A percentile compares a stretch with the other conserved stretches of the same genome.
Evolutionary conservation across 139 green algal genomes (phyloP).

Genomic region (Tetratostichococcus sp.): DNA sequence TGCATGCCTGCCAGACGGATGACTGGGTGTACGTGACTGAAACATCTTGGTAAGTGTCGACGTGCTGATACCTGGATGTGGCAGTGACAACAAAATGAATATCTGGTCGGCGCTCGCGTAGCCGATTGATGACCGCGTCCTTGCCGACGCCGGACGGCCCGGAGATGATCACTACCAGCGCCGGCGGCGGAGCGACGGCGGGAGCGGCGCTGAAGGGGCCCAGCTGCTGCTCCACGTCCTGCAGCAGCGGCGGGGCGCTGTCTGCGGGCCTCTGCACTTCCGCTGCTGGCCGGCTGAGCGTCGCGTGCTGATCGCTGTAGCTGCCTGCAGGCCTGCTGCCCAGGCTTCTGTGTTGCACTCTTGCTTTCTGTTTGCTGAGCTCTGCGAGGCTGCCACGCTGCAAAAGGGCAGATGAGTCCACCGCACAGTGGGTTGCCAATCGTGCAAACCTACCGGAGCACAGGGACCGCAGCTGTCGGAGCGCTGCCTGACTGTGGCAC

Average conservation of each 20-base stretch:
- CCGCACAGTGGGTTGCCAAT: background rate
- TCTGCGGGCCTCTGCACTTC: background rate
- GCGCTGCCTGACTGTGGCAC: background rate
- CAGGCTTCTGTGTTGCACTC: background rate
- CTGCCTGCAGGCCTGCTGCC: background rate
- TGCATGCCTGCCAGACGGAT: too few relatives aligned
- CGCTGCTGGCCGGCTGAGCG: background rate
- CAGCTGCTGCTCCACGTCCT: background rate
- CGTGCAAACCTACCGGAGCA: background rate
- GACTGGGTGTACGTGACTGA: too few relatives aligned
- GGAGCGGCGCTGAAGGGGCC: background rate
- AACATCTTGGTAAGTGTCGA: too few relatives aligned
- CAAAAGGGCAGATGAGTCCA: background rate
- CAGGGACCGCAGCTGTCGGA: background rate
- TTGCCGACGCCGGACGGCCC: conserved; percentile 94
- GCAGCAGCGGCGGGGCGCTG: background rate
- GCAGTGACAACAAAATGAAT: conserved; percentile 95
- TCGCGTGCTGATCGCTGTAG: background rate
- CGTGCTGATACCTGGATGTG: conserved; percentile 61
- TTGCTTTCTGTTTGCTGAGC: background rate
- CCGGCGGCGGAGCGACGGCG: conserved; percentile 38
- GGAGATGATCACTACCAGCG: conserved; percentile 81
- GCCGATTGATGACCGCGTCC: conserved; percentile 76
- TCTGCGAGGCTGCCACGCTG: background rate
- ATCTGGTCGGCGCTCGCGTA: conserved; percentile 67